A percentile compares a stretch with the other conserved stretches of the same genome.
Evolutionary conservation across 2,329 filamentous ascomycete species (phyloP).

Genomic region (Xylaria sp.): DNA sequence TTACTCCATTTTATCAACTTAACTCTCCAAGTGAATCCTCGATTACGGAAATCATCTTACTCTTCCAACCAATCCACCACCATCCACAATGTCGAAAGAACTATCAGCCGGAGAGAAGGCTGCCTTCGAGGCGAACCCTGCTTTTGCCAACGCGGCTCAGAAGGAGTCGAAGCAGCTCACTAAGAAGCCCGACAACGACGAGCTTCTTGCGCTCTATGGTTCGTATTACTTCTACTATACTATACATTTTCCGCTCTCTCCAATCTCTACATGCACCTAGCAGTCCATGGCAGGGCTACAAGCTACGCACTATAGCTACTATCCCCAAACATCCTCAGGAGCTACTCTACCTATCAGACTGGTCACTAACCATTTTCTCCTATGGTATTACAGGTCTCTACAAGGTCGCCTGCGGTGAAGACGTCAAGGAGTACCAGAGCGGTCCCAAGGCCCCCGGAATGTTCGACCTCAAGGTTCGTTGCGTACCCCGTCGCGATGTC

Average conservation of each 20-base stretch:
- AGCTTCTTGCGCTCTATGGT: slow-evolving; percentile 70
- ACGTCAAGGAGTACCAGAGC: slow-evolving; percentile 59
- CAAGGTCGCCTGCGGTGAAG: slow-evolving; percentile 64
- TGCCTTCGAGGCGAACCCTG: slow-evolving; percentile 20
- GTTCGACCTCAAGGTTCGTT: slow-evolving; percentile 70
- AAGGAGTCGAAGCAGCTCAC: slow-evolving; percentile 70
- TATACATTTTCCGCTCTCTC: background rate
- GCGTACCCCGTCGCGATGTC: background rate
- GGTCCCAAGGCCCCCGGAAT: slow-evolving; percentile 58
- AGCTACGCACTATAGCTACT: background rate
- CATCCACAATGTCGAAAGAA: slow-evolving; percentile 19
- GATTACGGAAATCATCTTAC: background rate
- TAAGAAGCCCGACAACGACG: slow-evolving; percentile 66
- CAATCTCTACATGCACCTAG: no score
- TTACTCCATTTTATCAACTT: background rate
- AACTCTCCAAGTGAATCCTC: background rate
- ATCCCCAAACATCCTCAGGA: background rate
- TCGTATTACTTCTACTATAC: slow-evolving; percentile 33
- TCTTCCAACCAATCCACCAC: background rate
- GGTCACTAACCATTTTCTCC: background rate
- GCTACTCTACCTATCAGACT: background rate
- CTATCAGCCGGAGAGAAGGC: slow-evolving; percentile 17
- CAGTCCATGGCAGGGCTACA: no score
- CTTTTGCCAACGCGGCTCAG: slow-evolving; percentile 27
- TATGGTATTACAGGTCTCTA: slow-evolving; percentile 53